Evolutionary conservation across 129 eudicot genomes (phyloP).

Genomic region (Ambrosia artemisiifolia): DNA sequence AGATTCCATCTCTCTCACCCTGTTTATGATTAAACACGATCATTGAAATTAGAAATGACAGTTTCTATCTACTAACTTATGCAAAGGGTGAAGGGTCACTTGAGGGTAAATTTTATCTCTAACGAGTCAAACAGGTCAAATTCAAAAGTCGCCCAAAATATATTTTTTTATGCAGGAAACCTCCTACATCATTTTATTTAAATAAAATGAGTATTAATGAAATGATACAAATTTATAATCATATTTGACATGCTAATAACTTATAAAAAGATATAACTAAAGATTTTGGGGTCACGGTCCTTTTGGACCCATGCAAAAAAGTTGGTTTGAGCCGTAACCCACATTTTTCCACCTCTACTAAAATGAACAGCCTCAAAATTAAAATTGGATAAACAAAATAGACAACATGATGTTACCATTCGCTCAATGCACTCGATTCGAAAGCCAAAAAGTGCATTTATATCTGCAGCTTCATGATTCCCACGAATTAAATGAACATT

Average conservation of each 20-base stretch:
- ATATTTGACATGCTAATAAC: not conserved
- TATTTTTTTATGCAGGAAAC: not conserved
- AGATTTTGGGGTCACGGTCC: not conserved
- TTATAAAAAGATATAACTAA: not conserved
- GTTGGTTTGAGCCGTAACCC: not conserved
- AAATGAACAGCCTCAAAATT: not conserved
- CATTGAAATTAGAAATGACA: constrained; percentile 12
- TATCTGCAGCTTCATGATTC: constrained; percentile 99
- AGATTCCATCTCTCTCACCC: constrained; percentile 99
- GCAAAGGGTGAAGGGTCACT: not conserved
- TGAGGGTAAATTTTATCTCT: not conserved
- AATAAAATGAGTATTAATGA: not conserved
- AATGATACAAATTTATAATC: not conserved
- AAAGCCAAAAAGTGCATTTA: constrained; percentile 98
- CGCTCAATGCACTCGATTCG: constrained; percentile 99
- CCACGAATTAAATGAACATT: constrained; percentile 97
- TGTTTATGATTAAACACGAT: constrained; percentile 25
- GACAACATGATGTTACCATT: constrained; percentile 49
- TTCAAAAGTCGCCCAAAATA: not conserved
- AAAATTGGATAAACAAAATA: not conserved
- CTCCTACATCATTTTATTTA: not conserved
- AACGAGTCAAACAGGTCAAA: not conserved
- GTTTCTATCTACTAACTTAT: not conserved
- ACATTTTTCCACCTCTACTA: not conserved
- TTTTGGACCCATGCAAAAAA: not conserved